These are phyloP conservation scores for Priceomyces castillae DNA, from an alignment of 805 yeast species.

Conservation along the genomic window DNA sequence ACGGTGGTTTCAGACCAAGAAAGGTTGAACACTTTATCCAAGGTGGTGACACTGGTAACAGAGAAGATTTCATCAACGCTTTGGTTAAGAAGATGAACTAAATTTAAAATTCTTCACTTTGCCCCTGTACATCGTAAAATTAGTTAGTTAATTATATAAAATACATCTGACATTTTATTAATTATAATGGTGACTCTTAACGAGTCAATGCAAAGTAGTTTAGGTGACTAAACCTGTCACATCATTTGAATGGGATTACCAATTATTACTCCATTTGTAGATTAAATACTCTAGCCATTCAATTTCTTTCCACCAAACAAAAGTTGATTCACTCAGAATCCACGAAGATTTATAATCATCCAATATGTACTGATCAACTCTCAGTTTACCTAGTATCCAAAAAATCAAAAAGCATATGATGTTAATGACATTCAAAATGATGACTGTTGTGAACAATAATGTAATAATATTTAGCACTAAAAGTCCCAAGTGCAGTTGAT, in stretches of 20 bases:
- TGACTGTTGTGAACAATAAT: conserved; percentile 19
- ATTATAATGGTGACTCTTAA: background rate
- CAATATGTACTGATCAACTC: conserved; percentile 11
- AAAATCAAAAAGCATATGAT: conserved; percentile 14
- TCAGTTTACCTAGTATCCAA: conserved; percentile 4
- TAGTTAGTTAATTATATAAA: conserved; percentile 1
- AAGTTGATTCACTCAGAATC: conserved; percentile 8
- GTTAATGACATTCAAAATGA: conserved; percentile 18
- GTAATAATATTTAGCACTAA: conserved; percentile 20
- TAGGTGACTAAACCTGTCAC: conserved; percentile 6
- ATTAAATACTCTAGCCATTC: conserved; percentile 29
- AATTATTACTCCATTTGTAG: conserved; percentile 17
- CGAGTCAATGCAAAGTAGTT: background rate
- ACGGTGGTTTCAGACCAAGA: conserved; percentile 98
- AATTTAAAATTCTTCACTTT: conserved; percentile 20
- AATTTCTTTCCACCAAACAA: conserved; percentile 32
- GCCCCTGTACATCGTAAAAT: conserved; percentile 6
- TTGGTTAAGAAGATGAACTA: conserved; percentile 93
- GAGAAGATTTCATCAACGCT: conserved; percentile 93
- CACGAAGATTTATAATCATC: conserved; percentile 15
- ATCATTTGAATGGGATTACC: too few relatives aligned
- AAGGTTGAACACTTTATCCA: conserved; percentile 96
- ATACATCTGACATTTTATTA: background rate
- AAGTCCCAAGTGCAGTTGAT: conserved; percentile 17
- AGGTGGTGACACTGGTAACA: conserved; percentile 99